Conservation (phyloP, 495 filamentous ascomycete species). For the Trichocladium uniseriatum region DNA sequence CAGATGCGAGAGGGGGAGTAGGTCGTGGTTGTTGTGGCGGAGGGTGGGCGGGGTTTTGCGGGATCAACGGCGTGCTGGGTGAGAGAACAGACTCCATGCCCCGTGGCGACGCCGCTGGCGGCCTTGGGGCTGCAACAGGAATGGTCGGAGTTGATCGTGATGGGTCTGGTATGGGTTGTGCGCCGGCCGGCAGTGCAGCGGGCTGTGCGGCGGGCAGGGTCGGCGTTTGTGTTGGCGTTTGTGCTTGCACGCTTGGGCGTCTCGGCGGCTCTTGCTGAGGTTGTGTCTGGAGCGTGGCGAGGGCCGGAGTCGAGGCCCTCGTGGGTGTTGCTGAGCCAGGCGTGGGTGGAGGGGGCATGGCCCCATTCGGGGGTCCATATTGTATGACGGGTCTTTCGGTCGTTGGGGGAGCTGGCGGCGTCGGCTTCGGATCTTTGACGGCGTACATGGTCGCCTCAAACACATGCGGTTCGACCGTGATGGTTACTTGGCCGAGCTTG, state of each 20-base stretch:
- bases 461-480: conserved; percentile 83
- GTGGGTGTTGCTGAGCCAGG: conserved; percentile 27
- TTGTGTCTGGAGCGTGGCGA: conserved; percentile 9
- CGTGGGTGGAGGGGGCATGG: conserved; percentile 44
- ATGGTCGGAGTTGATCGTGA: conserved; percentile 27
- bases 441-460: conserved; percentile 81
- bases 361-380: conserved; percentile 55
- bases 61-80: conserved; percentile 7
- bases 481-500: conserved; percentile 67
- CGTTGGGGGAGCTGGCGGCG: conserved; percentile 18
- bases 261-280: no score
- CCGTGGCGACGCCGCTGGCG: conserved; percentile 20
- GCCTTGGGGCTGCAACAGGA: conserved; percentile 20
- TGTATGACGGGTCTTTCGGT: conserved; percentile 55
- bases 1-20: neutral
- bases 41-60: neutral
- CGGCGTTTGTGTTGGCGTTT: conserved; percentile 13
- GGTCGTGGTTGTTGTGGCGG: conserved; percentile 4
- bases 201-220: conserved; percentile 5
- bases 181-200: neutral
- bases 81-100: conserved; percentile 27
- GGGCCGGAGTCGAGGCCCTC: conserved; percentile 4
- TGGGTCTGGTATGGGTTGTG: conserved; percentile 18
- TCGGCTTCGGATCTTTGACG: conserved; percentile 61
- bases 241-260: conserved; percentile 10